These are phyloP conservation scores for Euphorbia lathyris DNA, from an alignment of 345 rosid species.

Conservation along the genomic window DNA sequence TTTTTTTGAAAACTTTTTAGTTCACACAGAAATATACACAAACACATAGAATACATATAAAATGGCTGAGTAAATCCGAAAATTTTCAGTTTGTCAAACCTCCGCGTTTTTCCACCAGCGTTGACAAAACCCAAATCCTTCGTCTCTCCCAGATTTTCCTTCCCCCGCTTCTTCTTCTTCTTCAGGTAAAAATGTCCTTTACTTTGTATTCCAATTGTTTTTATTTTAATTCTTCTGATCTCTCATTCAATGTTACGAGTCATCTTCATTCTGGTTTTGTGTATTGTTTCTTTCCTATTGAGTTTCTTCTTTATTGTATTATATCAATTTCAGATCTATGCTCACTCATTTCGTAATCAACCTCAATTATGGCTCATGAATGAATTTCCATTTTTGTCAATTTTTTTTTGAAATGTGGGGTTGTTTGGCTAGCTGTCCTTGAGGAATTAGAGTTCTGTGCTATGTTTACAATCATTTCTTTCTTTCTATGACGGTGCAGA, in stretches of 20 bases:
- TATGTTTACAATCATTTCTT: conserved; percentile 5
- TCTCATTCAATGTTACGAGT: not conserved
- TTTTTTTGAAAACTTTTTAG: too few species aligned
- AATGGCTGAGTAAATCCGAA: too few species aligned
- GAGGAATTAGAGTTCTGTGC: not conserved
- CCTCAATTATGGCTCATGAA: conserved; percentile 11
- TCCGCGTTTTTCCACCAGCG: too few species aligned
- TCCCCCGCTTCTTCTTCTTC: not conserved
- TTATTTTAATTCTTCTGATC: not conserved
- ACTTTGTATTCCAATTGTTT: not conserved
- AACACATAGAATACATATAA: too few species aligned
- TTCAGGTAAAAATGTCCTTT: conserved; percentile 8
- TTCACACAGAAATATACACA: too few species aligned
- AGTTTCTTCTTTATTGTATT: too few species aligned
- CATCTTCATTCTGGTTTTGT: not conserved
- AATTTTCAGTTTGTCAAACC: not conserved
- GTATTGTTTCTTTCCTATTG: not conserved
- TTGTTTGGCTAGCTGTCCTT: conserved; percentile 10
- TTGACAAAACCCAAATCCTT: conserved; percentile 9
- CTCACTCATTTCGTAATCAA: not conserved
- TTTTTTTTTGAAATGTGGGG: not conserved
- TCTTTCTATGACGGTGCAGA: conserved; percentile 24
- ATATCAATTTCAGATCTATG: conserved; percentile 23
- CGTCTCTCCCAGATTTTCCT: not conserved
- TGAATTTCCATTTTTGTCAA: not conserved